These are phyloP conservation scores for Cutaneotrichosporon spelunceum DNA, from an alignment of 1,284 basidiomycete species.

Conservation along the genomic window DNA sequence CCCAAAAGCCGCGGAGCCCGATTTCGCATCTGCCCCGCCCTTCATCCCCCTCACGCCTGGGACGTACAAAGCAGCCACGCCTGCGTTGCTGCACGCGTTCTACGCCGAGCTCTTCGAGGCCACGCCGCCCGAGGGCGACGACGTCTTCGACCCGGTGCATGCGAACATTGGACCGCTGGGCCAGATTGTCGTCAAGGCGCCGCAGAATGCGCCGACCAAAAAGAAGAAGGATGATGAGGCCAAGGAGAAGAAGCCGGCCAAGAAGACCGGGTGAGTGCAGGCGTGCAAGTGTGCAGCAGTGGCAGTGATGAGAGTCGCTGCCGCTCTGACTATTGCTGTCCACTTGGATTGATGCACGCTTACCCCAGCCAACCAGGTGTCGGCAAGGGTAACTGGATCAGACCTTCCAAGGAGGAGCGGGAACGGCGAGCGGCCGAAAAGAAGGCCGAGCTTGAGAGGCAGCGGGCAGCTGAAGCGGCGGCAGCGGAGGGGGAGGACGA, in stretches of 20 bases:
- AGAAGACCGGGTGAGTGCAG: slow-evolving; percentile 35
- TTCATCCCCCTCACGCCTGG: slow-evolving; percentile 67
- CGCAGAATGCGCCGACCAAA: slow-evolving; percentile 18
- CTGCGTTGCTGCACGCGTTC: slow-evolving; percentile 73
- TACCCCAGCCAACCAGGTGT: slow-evolving; percentile 37
- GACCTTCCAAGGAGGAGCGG: slow-evolving; percentile 47
- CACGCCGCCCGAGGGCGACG: slow-evolving; percentile 37
- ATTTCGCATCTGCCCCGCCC: slow-evolving; percentile 77
- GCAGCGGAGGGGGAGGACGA: slow-evolving; percentile 28
- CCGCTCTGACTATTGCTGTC: neutral
- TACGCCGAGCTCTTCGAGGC: slow-evolving; percentile 61
- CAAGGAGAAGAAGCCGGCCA: slow-evolving; percentile 36
- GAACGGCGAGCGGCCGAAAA: slow-evolving; percentile 37
- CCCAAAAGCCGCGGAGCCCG: slow-evolving; percentile 58
- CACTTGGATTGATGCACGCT: neutral
- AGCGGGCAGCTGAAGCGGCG: slow-evolving; percentile 15
- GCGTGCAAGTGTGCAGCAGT: neutral
- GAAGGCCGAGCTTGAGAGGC: slow-evolving; percentile 28
- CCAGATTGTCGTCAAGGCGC: slow-evolving; percentile 41
- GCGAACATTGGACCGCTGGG: slow-evolving; percentile 46
- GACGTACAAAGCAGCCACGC: slow-evolving; percentile 70
- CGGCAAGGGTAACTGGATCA: slow-evolving; percentile 50
- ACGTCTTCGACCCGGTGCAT: slow-evolving; percentile 40
- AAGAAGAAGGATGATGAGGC: slow-evolving; percentile 15
- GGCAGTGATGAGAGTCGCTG: neutral